These are phyloP conservation scores for Fusarium begoniae DNA, from an alignment of 2,329 filamentous ascomycete species.

Conservation along the genomic window DNA sequence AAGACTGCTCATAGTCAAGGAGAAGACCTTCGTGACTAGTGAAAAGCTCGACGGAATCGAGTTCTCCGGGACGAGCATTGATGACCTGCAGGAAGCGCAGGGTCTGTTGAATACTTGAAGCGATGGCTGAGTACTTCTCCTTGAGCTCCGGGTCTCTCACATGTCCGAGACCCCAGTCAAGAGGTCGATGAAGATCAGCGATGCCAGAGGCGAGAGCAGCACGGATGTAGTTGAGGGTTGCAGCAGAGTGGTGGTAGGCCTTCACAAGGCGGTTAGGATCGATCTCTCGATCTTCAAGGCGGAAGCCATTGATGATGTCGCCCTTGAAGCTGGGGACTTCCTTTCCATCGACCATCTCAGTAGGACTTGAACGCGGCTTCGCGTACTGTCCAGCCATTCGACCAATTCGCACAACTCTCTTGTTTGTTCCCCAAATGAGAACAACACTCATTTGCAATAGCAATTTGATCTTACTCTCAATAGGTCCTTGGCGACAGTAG, in stretches of 20 bases:
- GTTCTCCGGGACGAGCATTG: constrained; percentile 82
- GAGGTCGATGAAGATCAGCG: constrained; percentile 89
- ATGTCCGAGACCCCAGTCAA: constrained; percentile 95
- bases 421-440: constrained; percentile 84
- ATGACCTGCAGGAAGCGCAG: constrained; percentile 94
- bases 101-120: constrained; percentile 87
- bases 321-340: constrained; percentile 91
- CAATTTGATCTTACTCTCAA: constrained; percentile 96
- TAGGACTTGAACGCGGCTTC: constrained; percentile 90
- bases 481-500: constrained; percentile 89
- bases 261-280: constrained; percentile 85
- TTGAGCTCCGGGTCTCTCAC: constrained; percentile 86
- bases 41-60: constrained; percentile 93
- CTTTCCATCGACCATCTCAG: constrained; percentile 80
- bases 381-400: constrained; percentile 98
- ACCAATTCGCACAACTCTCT: constrained; percentile 90
- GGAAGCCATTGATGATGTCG: constrained; percentile 93
- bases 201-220: constrained; percentile 86
- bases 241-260: constrained; percentile 96
- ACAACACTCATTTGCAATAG: constrained; percentile 97
- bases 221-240: constrained; percentile 92
- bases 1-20: constrained; percentile 90
- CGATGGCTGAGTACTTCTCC: constrained; percentile 85
- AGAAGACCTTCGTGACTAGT: constrained; percentile 95
- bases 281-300: constrained; percentile 76